phyloP scores from a whole-genome alignment of 2,329 filamentous ascomycete genomes.

The Torrubiella hemipterigena region DNA sequence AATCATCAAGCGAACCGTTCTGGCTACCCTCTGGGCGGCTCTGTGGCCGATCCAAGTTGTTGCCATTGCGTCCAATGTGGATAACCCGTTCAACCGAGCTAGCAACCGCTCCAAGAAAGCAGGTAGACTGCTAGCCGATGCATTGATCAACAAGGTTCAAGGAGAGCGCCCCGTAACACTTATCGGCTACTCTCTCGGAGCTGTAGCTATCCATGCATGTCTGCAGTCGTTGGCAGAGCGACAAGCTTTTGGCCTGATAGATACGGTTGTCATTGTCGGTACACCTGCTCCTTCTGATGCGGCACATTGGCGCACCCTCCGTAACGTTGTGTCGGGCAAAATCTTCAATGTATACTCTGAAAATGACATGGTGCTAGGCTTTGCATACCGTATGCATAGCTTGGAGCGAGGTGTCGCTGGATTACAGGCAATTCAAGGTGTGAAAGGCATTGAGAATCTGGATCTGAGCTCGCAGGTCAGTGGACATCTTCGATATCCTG shows the following conservation, averaged over 20 bases:
- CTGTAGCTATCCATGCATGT: conserved; percentile 72
- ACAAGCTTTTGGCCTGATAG: conserved; percentile 71
- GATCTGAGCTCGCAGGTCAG: conserved; percentile 40
- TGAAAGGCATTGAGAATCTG: conserved; percentile 51
- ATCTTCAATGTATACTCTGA: conserved; percentile 82
- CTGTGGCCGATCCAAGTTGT: conserved; percentile 59
- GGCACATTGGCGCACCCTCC: conserved; percentile 63
- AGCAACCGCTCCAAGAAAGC: conserved; percentile 70
- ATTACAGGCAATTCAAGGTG: conserved; percentile 57
- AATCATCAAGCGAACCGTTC: conserved; percentile 60
- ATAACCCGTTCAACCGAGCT: conserved; percentile 73
- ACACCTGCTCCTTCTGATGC: conserved; percentile 63
- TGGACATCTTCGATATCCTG: conserved; percentile 41
- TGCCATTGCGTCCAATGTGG: conserved; percentile 55
- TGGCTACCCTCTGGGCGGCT: conserved; percentile 55
- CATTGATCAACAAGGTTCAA: conserved; percentile 68
- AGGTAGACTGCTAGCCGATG: conserved; percentile 68
- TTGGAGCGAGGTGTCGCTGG: conserved; percentile 77
- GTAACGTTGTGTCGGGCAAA: conserved; percentile 66
- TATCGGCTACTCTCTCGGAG: conserved; percentile 72
- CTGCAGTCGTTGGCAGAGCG: conserved; percentile 65
- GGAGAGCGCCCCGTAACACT: conserved; percentile 72
- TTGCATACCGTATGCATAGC: conserved; percentile 75
- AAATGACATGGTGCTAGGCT: conserved; percentile 78
- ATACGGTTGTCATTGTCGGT: conserved; percentile 74